Evolutionary conservation across 1,284 basidiomycete species (phyloP).

Genomic region (Thecaphora thlaspeos): DNA sequence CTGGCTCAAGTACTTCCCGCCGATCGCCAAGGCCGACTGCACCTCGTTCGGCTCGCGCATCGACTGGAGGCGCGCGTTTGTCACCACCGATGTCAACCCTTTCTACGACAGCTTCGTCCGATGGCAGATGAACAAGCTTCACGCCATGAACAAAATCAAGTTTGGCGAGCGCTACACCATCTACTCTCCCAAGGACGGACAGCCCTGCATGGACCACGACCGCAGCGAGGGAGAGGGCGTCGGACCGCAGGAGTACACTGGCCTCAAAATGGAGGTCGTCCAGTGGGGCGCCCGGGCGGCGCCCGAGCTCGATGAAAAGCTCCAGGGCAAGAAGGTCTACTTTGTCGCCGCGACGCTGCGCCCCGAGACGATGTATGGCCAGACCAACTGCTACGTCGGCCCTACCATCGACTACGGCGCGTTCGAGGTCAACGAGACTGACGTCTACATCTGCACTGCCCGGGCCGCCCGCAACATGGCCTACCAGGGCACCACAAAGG

Average conservation of each 20-base stretch:
- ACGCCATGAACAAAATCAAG: conserved; percentile 63
- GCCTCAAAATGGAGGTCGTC: conserved; percentile 88
- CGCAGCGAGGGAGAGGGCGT: conserved; percentile 91
- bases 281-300: conserved; percentile 62
- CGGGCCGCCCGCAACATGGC: conserved; percentile 96
- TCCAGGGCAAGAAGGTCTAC: conserved; percentile 78
- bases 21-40: conserved; percentile 83
- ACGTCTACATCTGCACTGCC: conserved; percentile 81
- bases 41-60: conserved; percentile 85
- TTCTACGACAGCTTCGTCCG: conserved; percentile 97
- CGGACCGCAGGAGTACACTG: conserved; percentile 95
- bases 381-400: conserved; percentile 97
- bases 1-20: conserved; percentile 95
- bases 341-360: conserved; percentile 93
- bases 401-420: conserved; percentile 87
- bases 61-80: conserved; percentile 94
- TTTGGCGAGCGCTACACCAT: conserved; percentile 99
- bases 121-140: conserved; percentile 96
- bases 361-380: conserved; percentile 96
- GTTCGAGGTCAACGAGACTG: conserved; percentile 69
- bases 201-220: conserved; percentile 99
- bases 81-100: conserved; percentile 93
- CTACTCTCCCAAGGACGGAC: conserved; percentile 98
- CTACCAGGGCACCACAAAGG: conserved; percentile 74
- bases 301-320: conserved; percentile 64